Evolutionary conservation across 2,329 filamentous ascomycete genomes (phyloP).

Genomic region (Raffaelea ambrosiae): DNA sequence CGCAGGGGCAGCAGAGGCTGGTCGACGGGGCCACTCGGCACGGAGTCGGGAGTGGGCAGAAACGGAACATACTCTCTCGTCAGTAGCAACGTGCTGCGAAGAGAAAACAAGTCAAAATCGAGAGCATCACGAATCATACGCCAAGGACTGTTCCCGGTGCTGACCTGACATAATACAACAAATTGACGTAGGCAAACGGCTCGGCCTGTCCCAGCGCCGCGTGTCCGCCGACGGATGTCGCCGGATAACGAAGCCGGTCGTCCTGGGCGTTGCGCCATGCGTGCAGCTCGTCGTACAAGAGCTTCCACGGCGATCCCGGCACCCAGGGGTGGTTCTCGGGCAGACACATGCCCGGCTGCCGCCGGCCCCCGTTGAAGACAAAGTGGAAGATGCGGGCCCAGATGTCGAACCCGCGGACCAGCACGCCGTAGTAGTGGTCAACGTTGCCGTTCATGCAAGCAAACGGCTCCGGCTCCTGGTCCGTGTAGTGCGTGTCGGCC

Average conservation of each 20-base stretch:
- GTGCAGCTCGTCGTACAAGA: conserved; percentile 19
- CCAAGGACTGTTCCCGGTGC: neutral
- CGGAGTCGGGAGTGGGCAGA: conserved; percentile 24
- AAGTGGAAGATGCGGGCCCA: conserved; percentile 32
- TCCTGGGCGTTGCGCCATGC: conserved; percentile 27
- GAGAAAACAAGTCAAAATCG: too few relatives aligned
- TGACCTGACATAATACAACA: conserved; percentile 34
- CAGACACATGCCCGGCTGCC: conserved; percentile 28
- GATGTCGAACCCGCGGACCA: conserved; percentile 34
- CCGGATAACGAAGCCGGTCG: conserved; percentile 26
- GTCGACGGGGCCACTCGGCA: conserved; percentile 19
- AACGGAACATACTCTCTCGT: conserved; percentile 36
- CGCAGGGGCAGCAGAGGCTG: neutral
- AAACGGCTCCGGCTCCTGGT: too few relatives aligned
- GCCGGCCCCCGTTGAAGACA: conserved; percentile 32
- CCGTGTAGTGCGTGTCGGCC: too few relatives aligned
- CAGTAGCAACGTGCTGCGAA: conserved; percentile 32
- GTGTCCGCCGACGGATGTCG: conserved; percentile 26
- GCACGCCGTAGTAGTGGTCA: conserved; percentile 16
- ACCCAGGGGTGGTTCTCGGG: conserved; percentile 31
- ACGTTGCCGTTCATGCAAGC: too few relatives aligned
- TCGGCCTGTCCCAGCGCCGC: conserved; percentile 30
- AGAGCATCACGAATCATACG: neutral
- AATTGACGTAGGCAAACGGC: conserved; percentile 31
- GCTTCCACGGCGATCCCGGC: conserved; percentile 24